phyloP scores from a whole-genome alignment of 495 filamentous ascomycete species.

The Podospora australis region DNA sequence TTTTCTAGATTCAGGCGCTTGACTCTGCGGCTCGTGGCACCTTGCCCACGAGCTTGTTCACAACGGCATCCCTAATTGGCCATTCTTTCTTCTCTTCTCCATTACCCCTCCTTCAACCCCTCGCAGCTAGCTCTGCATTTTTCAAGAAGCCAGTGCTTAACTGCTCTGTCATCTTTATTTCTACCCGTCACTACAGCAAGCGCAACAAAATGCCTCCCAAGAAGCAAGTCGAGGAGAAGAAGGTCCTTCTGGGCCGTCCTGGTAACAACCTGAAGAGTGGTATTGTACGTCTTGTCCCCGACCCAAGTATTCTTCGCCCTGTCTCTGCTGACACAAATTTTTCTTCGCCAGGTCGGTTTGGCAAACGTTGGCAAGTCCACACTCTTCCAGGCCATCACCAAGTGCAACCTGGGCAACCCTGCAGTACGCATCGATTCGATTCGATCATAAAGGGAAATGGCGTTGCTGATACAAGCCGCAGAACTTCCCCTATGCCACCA shows the following conservation, averaged over 20 bases:
- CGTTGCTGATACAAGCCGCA: slow-evolving; percentile 30
- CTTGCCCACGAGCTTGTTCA: slow-evolving; percentile 26
- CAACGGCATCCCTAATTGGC: slow-evolving; percentile 42
- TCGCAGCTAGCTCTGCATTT: slow-evolving; percentile 61
- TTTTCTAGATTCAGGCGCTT: neutral
- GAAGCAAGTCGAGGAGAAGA: slow-evolving; percentile 66
- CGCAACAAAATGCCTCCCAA: slow-evolving; percentile 70
- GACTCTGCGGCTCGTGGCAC: slow-evolving; percentile 19
- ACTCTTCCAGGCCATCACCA: slow-evolving; percentile 98
- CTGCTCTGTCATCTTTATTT: slow-evolving; percentile 38
- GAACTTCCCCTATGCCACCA: slow-evolving; percentile 99
- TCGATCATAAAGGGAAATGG: slow-evolving; percentile 11
- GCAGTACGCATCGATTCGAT: slow-evolving; percentile 51
- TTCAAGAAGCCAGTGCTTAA: slow-evolving; percentile 34
- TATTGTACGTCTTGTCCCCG: no score
- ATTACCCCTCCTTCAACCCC: slow-evolving; percentile 41
- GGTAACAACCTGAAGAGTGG: slow-evolving; percentile 99
- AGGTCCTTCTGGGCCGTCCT: slow-evolving; percentile 83
- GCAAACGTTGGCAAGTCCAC: slow-evolving; percentile 99
- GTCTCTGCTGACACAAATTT: slow-evolving; percentile 21
- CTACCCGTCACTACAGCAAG: slow-evolving; percentile 46
- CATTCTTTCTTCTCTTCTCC: slow-evolving; percentile 49
- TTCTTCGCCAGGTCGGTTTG: slow-evolving; percentile 72
- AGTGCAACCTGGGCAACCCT: slow-evolving; percentile 94
- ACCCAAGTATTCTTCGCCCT: no score